A percentile compares a stretch with the other conserved stretches of the same genome.
Conservation (phyloP, 2,329 filamentous ascomycete species). For the Phialemoniopsis sp. region DNA sequence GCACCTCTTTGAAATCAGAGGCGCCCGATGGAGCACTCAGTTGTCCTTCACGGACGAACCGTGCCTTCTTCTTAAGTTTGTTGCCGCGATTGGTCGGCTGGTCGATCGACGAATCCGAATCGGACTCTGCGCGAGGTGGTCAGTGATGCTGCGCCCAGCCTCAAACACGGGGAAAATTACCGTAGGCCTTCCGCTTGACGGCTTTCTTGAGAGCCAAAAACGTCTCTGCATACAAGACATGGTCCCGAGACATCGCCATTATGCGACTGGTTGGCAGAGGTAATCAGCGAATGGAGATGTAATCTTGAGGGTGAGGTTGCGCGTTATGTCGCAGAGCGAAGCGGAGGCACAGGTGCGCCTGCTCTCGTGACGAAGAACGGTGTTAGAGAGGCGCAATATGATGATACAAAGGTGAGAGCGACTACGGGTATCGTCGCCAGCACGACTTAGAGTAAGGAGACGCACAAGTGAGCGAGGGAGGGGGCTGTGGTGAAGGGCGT, state of each 20-base stretch:
- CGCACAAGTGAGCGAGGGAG: no score
- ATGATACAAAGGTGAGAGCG: no score
- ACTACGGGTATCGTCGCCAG: no score
- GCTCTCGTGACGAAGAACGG: no score
- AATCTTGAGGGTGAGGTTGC: no score
- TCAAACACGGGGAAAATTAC: slow-evolving; percentile 3
- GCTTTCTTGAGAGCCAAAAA: slow-evolving; percentile 13
- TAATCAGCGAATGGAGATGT: neutral
- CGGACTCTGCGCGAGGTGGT: slow-evolving; percentile 55
- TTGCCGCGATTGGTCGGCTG: slow-evolving; percentile 70
- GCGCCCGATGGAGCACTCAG: slow-evolving; percentile 63
- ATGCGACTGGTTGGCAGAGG: neutral
- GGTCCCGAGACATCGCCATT: slow-evolving; percentile 7
- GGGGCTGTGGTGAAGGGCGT: no score
- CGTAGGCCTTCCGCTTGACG: slow-evolving; percentile 13
- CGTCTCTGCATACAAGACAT: slow-evolving; percentile 12
- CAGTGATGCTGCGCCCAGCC: no score
- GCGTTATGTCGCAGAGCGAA: no score
- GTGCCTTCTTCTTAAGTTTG: slow-evolving; percentile 73
- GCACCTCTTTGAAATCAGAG: slow-evolving; percentile 67
- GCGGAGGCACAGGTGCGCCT: no score
- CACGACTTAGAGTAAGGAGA: no score
- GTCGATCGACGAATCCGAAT: slow-evolving; percentile 70
- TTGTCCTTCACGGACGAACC: slow-evolving; percentile 67
- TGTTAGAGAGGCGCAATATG: no score